Evolutionary conservation across 768 basidiomycete genomes (phyloP).

Genomic region (Trichaptum fuscoviolaceum): DNA sequence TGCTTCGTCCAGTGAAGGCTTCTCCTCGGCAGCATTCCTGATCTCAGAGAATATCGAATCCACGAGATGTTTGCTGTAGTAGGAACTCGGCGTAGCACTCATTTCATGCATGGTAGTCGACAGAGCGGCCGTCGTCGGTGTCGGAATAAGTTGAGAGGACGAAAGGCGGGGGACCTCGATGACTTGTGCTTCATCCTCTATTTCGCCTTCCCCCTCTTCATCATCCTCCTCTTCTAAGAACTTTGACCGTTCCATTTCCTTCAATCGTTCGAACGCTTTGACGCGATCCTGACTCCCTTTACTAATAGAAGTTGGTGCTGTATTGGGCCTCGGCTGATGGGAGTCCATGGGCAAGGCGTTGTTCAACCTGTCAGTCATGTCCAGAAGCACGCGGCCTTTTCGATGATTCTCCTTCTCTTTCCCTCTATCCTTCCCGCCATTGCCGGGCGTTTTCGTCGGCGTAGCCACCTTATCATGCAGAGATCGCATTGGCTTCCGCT

Average conservation of each 20-base stretch:
- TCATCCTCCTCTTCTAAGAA: slow-evolving; percentile 20
- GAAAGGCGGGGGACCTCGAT: neutral
- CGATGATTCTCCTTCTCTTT: slow-evolving; percentile 3
- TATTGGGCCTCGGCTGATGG: slow-evolving; percentile 4
- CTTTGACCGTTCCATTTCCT: slow-evolving; percentile 50
- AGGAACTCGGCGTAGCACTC: neutral
- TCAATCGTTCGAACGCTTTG: slow-evolving; percentile 58
- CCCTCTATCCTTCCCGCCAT: neutral
- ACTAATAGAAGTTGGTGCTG: slow-evolving; percentile 9
- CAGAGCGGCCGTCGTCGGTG: neutral
- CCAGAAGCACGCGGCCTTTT: slow-evolving; percentile 12
- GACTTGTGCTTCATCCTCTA: neutral
- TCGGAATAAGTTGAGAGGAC: neutral
- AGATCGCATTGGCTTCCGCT: slow-evolving; percentile 1
- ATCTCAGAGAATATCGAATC: neutral
- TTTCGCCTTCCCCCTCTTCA: neutral
- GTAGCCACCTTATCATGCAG: neutral
- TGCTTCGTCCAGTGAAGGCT: neutral
- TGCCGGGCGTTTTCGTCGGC: neutral
- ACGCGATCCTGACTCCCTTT: slow-evolving; percentile 49
- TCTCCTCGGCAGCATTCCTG: neutral
- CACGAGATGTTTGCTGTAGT: neutral
- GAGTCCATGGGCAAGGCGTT: neutral
- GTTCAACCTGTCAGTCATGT: slow-evolving; percentile 8
- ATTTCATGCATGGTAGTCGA: neutral